Conservation (phyloP, 257 asterid species). For the Solanum ossicruentum region DNA sequence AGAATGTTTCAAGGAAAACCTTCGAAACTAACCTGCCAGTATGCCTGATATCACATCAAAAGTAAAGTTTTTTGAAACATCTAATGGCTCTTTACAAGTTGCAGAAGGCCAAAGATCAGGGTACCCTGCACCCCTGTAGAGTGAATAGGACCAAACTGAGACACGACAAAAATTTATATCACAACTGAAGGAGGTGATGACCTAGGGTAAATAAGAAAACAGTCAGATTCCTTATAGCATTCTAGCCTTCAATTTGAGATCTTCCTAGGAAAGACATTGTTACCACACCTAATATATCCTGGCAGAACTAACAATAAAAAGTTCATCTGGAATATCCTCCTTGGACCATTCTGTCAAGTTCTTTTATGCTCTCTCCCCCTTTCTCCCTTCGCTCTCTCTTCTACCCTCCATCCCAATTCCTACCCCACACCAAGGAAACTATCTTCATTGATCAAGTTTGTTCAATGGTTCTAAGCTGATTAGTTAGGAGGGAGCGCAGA, state of each 20-base stretch:
- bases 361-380: too few relatives aligned
- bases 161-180: background rate
- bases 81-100: conserved; percentile 85
- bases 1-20: background rate
- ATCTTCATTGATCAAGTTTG: background rate
- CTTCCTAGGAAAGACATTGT: background rate
- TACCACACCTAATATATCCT: background rate
- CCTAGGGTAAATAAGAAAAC: background rate
- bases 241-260: background rate
- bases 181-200: background rate
- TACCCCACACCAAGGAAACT: background rate
- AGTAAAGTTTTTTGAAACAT: conserved; percentile 74
- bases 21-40: conserved; percentile 41
- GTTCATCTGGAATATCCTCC: background rate
- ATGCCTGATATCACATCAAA: conserved; percentile 72
- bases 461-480: background rate
- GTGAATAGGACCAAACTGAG: background rate
- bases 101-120: conserved; percentile 96
- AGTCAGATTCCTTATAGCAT: background rate
- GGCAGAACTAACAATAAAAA: background rate
- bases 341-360: too few relatives aligned
- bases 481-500: background rate
- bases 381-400: background rate
- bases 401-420: background rate
- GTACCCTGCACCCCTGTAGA: conserved; percentile 78